These are phyloP conservation scores for Metarhizium humberi DNA, from an alignment of 2,329 filamentous ascomycete species.

Conservation along the genomic window DNA sequence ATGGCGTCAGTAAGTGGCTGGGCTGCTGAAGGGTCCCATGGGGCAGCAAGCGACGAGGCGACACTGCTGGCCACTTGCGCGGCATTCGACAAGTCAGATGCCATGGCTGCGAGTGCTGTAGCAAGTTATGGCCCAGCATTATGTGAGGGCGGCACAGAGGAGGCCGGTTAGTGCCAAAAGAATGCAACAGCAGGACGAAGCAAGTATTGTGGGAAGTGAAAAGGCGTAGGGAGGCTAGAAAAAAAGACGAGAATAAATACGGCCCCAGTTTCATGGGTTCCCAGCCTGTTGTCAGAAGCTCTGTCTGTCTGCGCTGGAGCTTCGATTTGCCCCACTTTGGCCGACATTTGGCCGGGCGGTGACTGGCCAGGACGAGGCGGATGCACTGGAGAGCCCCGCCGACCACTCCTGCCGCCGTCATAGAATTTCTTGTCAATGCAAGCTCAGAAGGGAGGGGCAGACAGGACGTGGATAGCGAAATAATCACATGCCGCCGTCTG, in stretches of 20 bases:
- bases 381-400: not conserved
- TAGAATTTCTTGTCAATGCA: not conserved
- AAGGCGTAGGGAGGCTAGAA: not conserved
- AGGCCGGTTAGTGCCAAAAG: conserved; percentile 10
- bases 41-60: conserved; percentile 21
- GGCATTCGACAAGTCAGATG: conserved; percentile 30
- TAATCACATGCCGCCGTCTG: not conserved
- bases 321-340: not conserved
- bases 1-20: conserved; percentile 28
- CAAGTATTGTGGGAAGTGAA: conserved; percentile 8
- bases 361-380: not conserved
- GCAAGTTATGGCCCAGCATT: conserved; percentile 25
- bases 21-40: conserved; percentile 20
- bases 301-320: not conserved
- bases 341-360: not conserved
- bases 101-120: conserved; percentile 27
- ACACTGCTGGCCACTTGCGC: conserved; percentile 22
- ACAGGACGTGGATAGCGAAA: conserved; percentile 1
- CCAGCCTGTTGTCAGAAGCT: conserved; percentile 4
- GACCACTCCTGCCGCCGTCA: not conserved
- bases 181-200: not conserved
- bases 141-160: conserved; percentile 18
- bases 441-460: conserved; percentile 3
- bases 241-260: conserved; percentile 9
- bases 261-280: conserved; percentile 5